Base-by-base conservation (phyloP, 148 eudicot genomes). In the Heliamphora exappendiculata region DNA sequence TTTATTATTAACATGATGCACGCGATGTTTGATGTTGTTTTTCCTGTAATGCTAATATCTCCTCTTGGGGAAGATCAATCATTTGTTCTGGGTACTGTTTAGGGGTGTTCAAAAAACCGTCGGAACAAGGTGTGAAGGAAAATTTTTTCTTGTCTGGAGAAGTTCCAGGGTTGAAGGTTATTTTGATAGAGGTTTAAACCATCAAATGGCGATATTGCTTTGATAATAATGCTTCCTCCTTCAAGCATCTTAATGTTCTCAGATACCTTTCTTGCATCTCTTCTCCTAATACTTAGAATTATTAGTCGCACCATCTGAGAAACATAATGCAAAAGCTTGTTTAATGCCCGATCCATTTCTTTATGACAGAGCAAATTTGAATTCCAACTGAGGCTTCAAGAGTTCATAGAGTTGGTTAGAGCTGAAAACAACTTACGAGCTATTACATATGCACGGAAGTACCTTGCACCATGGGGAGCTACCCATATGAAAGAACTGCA, bases 371-470 rank as follows among this genome's bases (percentile, higher is more conserved):
- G 98, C 81, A 93, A 93, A 80, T 83, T 96, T 28, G 99, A 96
- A 84, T 96, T 96, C 86, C 98, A 91, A 86, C 81, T 96, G 72
- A 90, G 99, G 85, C 90, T 96, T 77, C 99, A 96, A 84, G 99
- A 93, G 79, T 96, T 96, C 81, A 85, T 96, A 82, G 99, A 96
- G 82, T 80, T 96, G 87, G 97, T 96, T 70, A 86, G 99, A 85
- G 86, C 89, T 76, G 99, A 89, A 67, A 85, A 87, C 71, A 85
- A 78, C 76, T 70, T 91, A 81, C 91, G 82, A 70, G 99, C 99
- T 69, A 89, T 96, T 76, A 26, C 81, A 63, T 96, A 93, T 87
- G 98, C 99, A 58, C 86, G 91, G 36, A 93, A 90, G 85, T 81
- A 96, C 81, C 91, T 96, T 76, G 91, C 99, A 59, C 90, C 94